Evolutionary conservation across 75 land plant species (phyloP).

Genomic region (Pinus albicaulis): DNA sequence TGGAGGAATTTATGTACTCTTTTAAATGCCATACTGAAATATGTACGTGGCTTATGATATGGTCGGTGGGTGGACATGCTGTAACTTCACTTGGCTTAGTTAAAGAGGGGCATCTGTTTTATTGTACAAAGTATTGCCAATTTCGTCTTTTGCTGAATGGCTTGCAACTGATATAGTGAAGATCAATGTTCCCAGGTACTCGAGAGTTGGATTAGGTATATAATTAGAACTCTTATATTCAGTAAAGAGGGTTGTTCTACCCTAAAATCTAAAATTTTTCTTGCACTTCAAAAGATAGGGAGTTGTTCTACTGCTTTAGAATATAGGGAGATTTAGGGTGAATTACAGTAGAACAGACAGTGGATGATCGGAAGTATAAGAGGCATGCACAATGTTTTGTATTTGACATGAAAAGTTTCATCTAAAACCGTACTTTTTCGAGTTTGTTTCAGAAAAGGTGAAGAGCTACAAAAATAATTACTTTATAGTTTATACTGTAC

Average conservation of each 20-base stretch:
- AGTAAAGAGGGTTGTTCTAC: background rate
- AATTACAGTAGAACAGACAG: background rate
- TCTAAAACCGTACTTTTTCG: background rate
- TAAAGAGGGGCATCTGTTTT: background rate
- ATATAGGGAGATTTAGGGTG: background rate
- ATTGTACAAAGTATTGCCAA: background rate
- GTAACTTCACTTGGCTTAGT: slow-evolving; percentile 2
- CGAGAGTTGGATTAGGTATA: background rate
- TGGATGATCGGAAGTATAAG: background rate
- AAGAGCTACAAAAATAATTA: background rate
- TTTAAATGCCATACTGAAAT: too few relatives aligned
- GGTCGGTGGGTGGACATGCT: background rate
- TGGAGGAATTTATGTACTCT: too few relatives aligned
- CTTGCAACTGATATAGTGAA: background rate
- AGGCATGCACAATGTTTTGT: background rate
- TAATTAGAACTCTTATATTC: background rate
- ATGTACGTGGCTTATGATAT: background rate
- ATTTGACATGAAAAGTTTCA: background rate
- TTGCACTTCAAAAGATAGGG: background rate
- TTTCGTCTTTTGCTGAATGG: background rate
- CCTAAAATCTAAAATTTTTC: background rate
- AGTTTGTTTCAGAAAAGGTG: background rate
- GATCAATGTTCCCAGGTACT: background rate
- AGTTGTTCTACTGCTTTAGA: background rate
- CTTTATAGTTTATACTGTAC: background rate